phyloP scores from a whole-genome alignment of 257 asterid species.

The Solanum chilense region DNA sequence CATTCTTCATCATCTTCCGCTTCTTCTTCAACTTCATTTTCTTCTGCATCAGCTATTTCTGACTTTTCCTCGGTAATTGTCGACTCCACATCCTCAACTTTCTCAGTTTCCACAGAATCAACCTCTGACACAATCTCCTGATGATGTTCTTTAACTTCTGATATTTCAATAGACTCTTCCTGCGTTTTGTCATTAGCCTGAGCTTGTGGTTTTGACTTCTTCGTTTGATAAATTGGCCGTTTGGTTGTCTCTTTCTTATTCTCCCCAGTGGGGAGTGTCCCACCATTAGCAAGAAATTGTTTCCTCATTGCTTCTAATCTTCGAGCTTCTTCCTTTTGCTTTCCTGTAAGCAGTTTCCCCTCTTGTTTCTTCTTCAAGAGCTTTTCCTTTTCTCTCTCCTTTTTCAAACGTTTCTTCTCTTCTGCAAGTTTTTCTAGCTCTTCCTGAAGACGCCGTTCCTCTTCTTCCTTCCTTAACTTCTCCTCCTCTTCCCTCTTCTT shows the following conservation, averaged over 20 bases:
- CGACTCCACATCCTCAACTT: constrained; percentile 6
- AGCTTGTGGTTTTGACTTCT: constrained; percentile 60
- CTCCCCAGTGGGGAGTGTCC: constrained; percentile 35
- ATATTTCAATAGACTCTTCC: constrained; percentile 33
- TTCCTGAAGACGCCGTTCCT: constrained; percentile 63
- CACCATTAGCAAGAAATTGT: constrained; percentile 68
- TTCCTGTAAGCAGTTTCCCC: constrained; percentile 74
- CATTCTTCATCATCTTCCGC: constrained; percentile 57
- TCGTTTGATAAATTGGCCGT: constrained; percentile 69
- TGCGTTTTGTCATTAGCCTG: constrained; percentile 54
- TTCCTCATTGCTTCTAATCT: constrained; percentile 82
- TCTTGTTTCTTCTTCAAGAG: constrained; percentile 73
- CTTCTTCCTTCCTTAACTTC: constrained; percentile 80
- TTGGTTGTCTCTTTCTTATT: constrained; percentile 36
- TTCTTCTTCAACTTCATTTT: constrained; percentile 27
- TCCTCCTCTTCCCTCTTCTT: constrained; percentile 82
- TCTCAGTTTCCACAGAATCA: constrained; percentile 29
- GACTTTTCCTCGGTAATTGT: constrained; percentile 21
- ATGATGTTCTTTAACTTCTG: constrained; percentile 24
- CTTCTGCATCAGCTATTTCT: constrained; percentile 34
- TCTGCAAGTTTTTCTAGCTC: constrained; percentile 67
- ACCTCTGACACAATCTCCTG: constrained; percentile 29
- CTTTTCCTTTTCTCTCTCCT: constrained; percentile 87
- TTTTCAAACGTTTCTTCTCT: constrained; percentile 83
- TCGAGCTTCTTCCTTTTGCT: constrained; percentile 93